Base-by-base conservation (phyloP, 2,329 filamentous ascomycete species). In the Parascedosporium putredinis region DNA sequence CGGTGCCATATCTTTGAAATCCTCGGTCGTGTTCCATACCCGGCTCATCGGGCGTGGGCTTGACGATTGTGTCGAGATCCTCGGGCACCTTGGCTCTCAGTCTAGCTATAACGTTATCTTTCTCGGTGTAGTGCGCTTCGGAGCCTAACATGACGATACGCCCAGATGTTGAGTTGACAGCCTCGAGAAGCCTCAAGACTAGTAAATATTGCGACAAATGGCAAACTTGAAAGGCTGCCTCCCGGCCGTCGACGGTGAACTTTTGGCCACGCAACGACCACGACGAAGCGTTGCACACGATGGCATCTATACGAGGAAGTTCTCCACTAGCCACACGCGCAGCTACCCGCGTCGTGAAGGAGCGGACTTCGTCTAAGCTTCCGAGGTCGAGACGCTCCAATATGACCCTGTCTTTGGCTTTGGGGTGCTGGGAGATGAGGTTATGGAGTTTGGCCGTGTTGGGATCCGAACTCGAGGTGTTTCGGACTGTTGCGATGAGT, bases 401-500 rank as follows among this genome's bases (percentile, higher is more conserved):
- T 5, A 18, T 23, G 20, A 40, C 33, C 22, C 40, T 48, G 22
- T 36, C 33, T 36, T 36, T 36, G n/a, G 46, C 33, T n/a, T 24
- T 18, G 9, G 46, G 33, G 12, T 40, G n/a, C 23, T 24, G 16
- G 1, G 54, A 29, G 5, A 62, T 57, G 0, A 58, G 48, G 5
- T 59, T 53, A 1, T 55, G 53, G 10, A 66, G 58, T 20, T 48
- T 58, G 3, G 59, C 52, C 1, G 59, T 64, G 53, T 65, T 65
- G 4, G 53, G 31, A 14, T 66, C 61, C 2, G 55, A 53, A 5
- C 55, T 53, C 9, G 55, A 57, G 33, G 63, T 55, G 49, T 65
- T 57, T 6, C 64, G 60, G 5, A 68, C 65, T 7, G 64, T 62
- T 18, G 63, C 52, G 18, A 67, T 54, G 4, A 62, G 53, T 1